Conservation (phyloP, 1,284 basidiomycete species). For the Austroboletus novae-zelandiae region DNA sequence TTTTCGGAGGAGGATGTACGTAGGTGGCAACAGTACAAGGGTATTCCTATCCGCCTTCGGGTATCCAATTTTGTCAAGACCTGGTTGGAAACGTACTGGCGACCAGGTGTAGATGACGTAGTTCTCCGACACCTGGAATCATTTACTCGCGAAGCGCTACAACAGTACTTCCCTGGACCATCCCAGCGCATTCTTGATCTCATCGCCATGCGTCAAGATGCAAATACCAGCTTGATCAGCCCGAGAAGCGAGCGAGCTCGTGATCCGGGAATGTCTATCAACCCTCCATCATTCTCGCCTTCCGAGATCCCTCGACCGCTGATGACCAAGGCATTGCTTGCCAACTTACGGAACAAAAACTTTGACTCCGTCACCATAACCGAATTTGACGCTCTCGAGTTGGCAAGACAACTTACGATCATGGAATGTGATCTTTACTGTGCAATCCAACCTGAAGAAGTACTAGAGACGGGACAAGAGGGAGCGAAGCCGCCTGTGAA, state of each 20-base stretch:
- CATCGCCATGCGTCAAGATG: constrained; percentile 52
- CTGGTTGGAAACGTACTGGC: constrained; percentile 94
- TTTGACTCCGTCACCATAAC: constrained; percentile 66
- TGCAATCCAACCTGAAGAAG: constrained; percentile 83
- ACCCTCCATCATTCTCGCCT: constrained; percentile 52
- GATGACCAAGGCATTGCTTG: constrained; percentile 80
- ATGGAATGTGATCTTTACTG: constrained; percentile 90
- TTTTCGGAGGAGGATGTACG: constrained; percentile 62
- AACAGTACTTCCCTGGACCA: constrained; percentile 62
- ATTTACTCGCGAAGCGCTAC: constrained; percentile 65
- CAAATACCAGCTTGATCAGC: constrained; percentile 44
- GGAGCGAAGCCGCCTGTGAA: constrained; percentile 64
- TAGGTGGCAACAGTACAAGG: constrained; percentile 84
- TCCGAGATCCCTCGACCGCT: constrained; percentile 76
- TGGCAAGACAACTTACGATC: constrained; percentile 93
- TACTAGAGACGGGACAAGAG: constrained; percentile 78
- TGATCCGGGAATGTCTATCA: constrained; percentile 68
- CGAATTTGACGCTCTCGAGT: constrained; percentile 92
- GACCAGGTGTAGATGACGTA: constrained; percentile 59
- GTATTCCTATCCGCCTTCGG: constrained; percentile 84
- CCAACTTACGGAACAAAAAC: constrained; percentile 56
- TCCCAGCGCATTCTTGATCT: constrained; percentile 75
- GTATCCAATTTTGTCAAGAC: constrained; percentile 90
- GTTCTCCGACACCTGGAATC: constrained; percentile 58
- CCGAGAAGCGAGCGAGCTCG: constrained; percentile 60